Evolutionary conservation across 441 rosid genomes (phyloP), one percentile per base, ranked within the genome.

Genomic region (Erodium moschatum): DNA sequence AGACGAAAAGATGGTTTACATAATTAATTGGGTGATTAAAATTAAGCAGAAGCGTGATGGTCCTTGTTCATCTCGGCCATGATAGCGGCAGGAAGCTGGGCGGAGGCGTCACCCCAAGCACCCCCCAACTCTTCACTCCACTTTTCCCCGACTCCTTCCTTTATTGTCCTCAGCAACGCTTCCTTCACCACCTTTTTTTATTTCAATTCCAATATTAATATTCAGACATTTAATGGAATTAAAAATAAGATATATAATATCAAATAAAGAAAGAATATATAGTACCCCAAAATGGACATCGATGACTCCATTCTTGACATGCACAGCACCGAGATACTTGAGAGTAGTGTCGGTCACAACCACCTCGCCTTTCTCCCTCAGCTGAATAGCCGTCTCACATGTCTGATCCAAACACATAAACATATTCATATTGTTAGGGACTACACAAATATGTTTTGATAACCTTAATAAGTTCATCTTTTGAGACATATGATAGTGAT

Each of bases 41-140:
- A 24, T 24, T 24, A 24, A 24, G 27, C 27, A 24, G 11, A 10
- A 44, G 50, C 6, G 9, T 7, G 8, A 9, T 44, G 4, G 0
- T 73, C 70, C 16, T 72, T 13, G 52, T 84, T 87, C 90, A 87
- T 85, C 72, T 85, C 81, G 69, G 72, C 60, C 66, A 67, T 79
- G 63, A 87, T 83, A 73, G 86, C 90, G 29, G 80, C 78, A 80
- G 87, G 85, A 77, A 84, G 75, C 18, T 82, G 86, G 70, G 84
- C 85, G 69, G 84, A 84, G 66, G 90, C 89, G 67, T 77, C 74
- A 77, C 67, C 65, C 90, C 87, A 84, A 4, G 86, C 89, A 65
- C 40, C 6, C 1, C 67, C 73, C 79, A 84, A 66, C 66, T 83
- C 89, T 7, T 77, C 83, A 52, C 74, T 82, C 85, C 87, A 83